Evolutionary conservation across 768 basidiomycete genomes (phyloP), one percentile per base, ranked within the genome.

Genomic region (Artomyces pyxidatus): DNA sequence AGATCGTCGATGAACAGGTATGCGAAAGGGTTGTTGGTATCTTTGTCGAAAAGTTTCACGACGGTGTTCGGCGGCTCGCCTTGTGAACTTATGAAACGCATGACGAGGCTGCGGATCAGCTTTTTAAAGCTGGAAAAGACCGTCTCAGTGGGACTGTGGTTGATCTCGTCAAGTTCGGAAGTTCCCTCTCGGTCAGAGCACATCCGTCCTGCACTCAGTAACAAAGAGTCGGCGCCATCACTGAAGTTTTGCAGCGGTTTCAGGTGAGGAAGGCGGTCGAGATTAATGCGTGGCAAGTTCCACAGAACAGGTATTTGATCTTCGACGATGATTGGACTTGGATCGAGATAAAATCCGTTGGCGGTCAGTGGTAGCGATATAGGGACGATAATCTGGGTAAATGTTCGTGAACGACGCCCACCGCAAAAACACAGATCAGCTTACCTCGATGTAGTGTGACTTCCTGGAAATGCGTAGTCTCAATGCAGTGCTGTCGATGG

Each of bases 401-500:
- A 14, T 19, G 40, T 22, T 26, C 21, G 16, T n/a, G 35, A 37
- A 48, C 51, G 14, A 3, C 1, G 30, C n/a, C 10, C 14, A 9
- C 14, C 9, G 21, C n/a, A 10, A 17, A 32, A 17, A 3, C 14
- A 29, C 22, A 35, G 7, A 4, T 2, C 6, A 28, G 29, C 26
- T 25, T 26, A 65, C 67, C 59, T 66, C 70, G 6, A 81, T 61
- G 50, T 76, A 82, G 27, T 60, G 67, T 1, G 78, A 81, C 54
- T 75, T 78, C 30, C 80, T 69, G 7, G 80, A 79, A 29, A 81
- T 56, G 5, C 76, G 70, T 11, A 73, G 56, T 53, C 67, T 77
- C 2, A 59, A 44, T n/a, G 63, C 61, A n/a, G 56, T 51, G 3
- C 65, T 64, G 30, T 70, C 57, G 11, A 80, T 61, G 7, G 75